These are phyloP conservation scores for Eremomyces bilateralis DNA, from an alignment of 495 filamentous ascomycete species.

Conservation along the genomic window DNA sequence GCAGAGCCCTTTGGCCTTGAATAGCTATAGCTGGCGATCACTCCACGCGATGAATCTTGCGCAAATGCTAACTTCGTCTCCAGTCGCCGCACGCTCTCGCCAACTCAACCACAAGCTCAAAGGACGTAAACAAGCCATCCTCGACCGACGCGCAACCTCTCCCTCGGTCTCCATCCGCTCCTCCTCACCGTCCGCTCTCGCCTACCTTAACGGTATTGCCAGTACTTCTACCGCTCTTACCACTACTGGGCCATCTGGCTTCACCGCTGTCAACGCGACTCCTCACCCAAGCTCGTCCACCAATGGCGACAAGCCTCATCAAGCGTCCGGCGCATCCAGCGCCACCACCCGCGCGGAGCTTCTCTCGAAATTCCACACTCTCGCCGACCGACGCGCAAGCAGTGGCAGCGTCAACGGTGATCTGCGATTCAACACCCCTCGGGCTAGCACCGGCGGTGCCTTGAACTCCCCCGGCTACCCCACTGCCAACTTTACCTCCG, in stretches of 20 bases:
- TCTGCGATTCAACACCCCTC: too few species aligned
- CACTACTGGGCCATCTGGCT: conserved; percentile 26
- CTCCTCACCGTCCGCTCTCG: conserved; percentile 17
- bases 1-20: too few species aligned
- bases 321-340: conserved; percentile 8
- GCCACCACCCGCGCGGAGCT: conserved; percentile 13
- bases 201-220: conserved; percentile 14
- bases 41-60: neutral
- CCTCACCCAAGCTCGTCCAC: conserved; percentile 12
- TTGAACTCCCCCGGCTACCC: conserved; percentile 4
- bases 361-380: conserved; percentile 31
- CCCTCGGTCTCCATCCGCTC: conserved; percentile 12
- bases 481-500: conserved; percentile 1
- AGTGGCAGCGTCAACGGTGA: too few species aligned
- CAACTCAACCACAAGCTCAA: conserved; percentile 67
- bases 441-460: conserved; percentile 1
- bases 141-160: conserved; percentile 25
- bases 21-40: too few species aligned
- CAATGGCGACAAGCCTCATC: conserved; percentile 6
- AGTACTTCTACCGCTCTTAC: conserved; percentile 6
- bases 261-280: conserved; percentile 35
- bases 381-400: conserved; percentile 23
- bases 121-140: conserved; percentile 49
- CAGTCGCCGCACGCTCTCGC: conserved; percentile 55
- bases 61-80: conserved; percentile 4